A percentile compares a stretch with the other conserved stretches of the same genome.
These are phyloP conservation scores for Scedosporium dehoogii DNA, from an alignment of 2,329 filamentous ascomycete species.

Conservation along the genomic window DNA sequence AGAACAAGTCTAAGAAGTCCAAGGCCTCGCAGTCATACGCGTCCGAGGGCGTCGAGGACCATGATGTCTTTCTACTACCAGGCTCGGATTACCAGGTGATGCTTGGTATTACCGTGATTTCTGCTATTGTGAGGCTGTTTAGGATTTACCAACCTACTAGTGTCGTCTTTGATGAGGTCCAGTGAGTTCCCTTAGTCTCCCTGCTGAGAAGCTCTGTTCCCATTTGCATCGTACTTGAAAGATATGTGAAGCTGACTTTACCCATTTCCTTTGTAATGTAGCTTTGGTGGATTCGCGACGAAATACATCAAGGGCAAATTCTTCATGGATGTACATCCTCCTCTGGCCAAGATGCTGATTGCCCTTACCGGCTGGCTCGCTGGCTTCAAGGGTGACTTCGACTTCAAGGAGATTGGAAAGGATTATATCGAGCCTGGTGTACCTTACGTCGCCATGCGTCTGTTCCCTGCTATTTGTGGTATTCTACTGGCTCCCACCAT, in stretches of 20 bases:
- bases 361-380: constrained; percentile 90
- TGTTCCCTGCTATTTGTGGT: constrained; percentile 84
- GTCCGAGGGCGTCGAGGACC: constrained; percentile 72
- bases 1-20: constrained; percentile 27
- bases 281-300: constrained; percentile 93
- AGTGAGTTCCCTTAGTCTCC: constrained; percentile 52
- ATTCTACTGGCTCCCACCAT: constrained; percentile 83
- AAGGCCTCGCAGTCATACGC: constrained; percentile 47
- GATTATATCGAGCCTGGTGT: constrained; percentile 93
- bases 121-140: constrained; percentile 75
- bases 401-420: constrained; percentile 99
- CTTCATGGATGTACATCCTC: constrained; percentile 99
- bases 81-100: constrained; percentile 74
- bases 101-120: constrained; percentile 61
- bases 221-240: neutral
- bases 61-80: constrained; percentile 85
- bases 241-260: neutral
- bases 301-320: constrained; percentile 99
- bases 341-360: constrained; percentile 91
- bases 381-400: constrained; percentile 90
- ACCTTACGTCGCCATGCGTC: constrained; percentile 94
- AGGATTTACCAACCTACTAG: constrained; percentile 93
- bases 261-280: constrained; percentile 25
- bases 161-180: constrained; percentile 98
- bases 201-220: neutral